Conservation (phyloP, 78 protist genomes). For the Dictyostelium purpureum region DNA sequence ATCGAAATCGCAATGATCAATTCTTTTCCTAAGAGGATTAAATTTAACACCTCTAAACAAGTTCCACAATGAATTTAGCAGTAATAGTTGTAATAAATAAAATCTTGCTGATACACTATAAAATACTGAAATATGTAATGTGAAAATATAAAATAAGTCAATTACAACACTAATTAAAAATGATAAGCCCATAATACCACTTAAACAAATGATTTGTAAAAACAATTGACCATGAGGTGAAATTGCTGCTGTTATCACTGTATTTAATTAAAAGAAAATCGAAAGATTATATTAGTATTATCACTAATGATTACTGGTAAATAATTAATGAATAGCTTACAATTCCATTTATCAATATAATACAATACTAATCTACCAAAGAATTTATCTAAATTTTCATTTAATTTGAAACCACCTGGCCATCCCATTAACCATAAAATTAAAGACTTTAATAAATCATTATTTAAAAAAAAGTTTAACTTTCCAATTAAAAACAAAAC, state of each 20-base stretch:
- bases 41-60: conserved; percentile 76
- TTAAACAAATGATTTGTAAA: conserved; percentile 27
- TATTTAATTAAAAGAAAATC: neutral
- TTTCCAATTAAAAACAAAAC: conserved; percentile 4
- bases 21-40: conserved; percentile 79
- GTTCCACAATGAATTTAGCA: conserved; percentile 73
- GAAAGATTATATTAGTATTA: neutral
- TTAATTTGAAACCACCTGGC: conserved; percentile 88
- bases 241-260: conserved; percentile 44
- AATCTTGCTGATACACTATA: conserved; percentile 70
- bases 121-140: conserved; percentile 73
- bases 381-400: conserved; percentile 79
- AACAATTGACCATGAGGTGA: conserved; percentile 46
- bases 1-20: conserved; percentile 79
- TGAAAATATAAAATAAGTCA: conserved; percentile 73
- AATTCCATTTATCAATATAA: conserved; percentile 73
- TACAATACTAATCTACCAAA: conserved; percentile 58
- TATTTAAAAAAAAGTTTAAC: conserved; percentile 30
- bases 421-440: conserved; percentile 86
- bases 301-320: neutral
- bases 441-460: conserved; percentile 31
- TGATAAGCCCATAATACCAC: conserved; percentile 77
- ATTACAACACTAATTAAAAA: conserved; percentile 49
- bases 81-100: conserved; percentile 58
- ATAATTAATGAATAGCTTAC: neutral